Base-by-base conservation (phyloP, 2,329 filamentous ascomycete genomes). In the Amauroascus verrucosus region DNA sequence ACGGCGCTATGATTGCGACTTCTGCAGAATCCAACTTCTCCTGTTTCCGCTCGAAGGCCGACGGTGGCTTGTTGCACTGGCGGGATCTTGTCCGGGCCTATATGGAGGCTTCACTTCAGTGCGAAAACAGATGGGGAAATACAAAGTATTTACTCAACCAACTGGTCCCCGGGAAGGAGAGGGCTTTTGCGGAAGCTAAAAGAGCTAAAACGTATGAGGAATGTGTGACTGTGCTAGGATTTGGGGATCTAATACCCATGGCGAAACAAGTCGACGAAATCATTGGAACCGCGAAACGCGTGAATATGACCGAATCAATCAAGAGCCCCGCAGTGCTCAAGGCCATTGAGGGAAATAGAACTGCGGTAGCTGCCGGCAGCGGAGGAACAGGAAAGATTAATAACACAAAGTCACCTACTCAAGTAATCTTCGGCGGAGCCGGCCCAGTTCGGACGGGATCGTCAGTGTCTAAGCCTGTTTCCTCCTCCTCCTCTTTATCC, bases 1-100 rank as follows among this genome's bases (percentile, higher is more conserved):
- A 97, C 64, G 91, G 90, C 5, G 93, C 88, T 56, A 98, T 98
- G 93, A 97, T 98, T 63, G 93, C 93, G 8, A 93, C 88, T 2
- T 80, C 88, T 2, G 93, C 93, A 1, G 93, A 98, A 73, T 81
- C 84, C 58, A 98, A 98, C 65, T 81, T 89, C 2, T 94, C 87
- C 59, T 90, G 86, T 63, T 98, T 98, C 74, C 79, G 86, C 37
- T 67, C 77, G 1, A 71, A 78, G 35, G 78, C 76, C 0, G 79
- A 87, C 38, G 89, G 88, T 9, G 88, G 87, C 1, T 65, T 83
- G 32, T 77, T 81, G 0, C 74, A 78, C 0, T 97, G 91, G 91
- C 73, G 77, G 56, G 83, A 91, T 48, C 83, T 95, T 1, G 86
- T 86, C 2, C 77, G 81, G 58, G 77, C 83, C 58, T 97, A 95